Conservation (phyloP, 2,329 filamentous ascomycete genomes). For the Hypoxylon sp. region DNA sequence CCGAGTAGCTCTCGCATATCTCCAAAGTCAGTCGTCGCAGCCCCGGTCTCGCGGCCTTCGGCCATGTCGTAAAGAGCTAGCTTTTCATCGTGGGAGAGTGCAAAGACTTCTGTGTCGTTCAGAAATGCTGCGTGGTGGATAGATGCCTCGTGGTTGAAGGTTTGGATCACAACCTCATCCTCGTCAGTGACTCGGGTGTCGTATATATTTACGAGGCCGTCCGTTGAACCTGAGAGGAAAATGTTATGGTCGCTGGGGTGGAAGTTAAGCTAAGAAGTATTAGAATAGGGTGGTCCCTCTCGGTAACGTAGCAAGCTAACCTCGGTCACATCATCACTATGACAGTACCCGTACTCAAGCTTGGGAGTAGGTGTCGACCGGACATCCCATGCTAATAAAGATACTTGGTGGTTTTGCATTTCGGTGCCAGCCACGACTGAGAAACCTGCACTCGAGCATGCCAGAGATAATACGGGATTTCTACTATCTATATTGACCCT, state of each 20-base stretch:
- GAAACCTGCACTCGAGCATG: constrained; percentile 67
- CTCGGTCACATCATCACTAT: constrained; percentile 76
- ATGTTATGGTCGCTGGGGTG: constrained; percentile 71
- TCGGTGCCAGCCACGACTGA: constrained; percentile 80
- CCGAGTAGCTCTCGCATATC: constrained; percentile 74
- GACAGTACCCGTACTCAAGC: constrained; percentile 71
- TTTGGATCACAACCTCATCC: constrained; percentile 81
- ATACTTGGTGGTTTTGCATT: constrained; percentile 71
- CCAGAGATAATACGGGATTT: constrained; percentile 72
- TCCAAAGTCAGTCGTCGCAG: constrained; percentile 70
- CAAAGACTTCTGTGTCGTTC: constrained; percentile 73
- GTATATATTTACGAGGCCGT: constrained; percentile 82
- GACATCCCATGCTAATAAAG: constrained; percentile 73
- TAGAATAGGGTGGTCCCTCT: constrained; percentile 28
- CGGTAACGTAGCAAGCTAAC: constrained; percentile 48
- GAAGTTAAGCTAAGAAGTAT: constrained; percentile 64
- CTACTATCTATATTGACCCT: constrained; percentile 55
- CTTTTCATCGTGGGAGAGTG: constrained; percentile 82
- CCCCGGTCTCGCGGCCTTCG: constrained; percentile 71
- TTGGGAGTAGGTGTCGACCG: constrained; percentile 61
- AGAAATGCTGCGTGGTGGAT: constrained; percentile 82
- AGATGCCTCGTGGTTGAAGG: constrained; percentile 81
- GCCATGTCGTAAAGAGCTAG: constrained; percentile 79
- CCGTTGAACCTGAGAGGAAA: constrained; percentile 81
- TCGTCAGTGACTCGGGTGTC: constrained; percentile 78